Evolutionary conservation across 768 basidiomycete genomes (phyloP).

Genomic region (Serendipita sp.): DNA sequence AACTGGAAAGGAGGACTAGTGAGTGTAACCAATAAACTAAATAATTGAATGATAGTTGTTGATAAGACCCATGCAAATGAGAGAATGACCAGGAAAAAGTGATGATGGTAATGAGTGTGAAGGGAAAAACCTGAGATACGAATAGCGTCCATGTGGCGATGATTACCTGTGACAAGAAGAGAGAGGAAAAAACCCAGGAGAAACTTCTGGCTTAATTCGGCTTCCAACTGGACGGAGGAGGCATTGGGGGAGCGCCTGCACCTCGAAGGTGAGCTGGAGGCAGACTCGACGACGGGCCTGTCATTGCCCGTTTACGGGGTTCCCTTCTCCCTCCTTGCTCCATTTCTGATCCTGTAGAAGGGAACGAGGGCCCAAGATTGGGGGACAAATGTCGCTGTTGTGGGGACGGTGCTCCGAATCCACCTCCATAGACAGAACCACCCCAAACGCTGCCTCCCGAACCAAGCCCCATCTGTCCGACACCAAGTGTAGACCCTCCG

Average conservation of each 20-base stretch:
- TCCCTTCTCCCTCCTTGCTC: constrained; percentile 9
- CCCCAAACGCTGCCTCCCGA: constrained; percentile 43
- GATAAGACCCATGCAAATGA: background rate
- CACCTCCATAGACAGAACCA: constrained; percentile 46
- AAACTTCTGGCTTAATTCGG: background rate
- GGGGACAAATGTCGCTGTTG: background rate
- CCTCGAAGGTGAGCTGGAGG: constrained; percentile 6
- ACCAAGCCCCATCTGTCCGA: constrained; percentile 20
- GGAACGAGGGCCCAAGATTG: constrained; percentile 7
- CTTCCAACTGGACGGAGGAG: constrained; percentile 12
- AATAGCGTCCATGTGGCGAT: background rate
- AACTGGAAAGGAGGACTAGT: background rate
- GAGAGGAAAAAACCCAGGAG: background rate
- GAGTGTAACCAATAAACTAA: too few relatives aligned
- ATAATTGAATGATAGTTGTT: too few relatives aligned
- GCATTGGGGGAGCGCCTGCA: background rate
- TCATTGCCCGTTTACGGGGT: constrained; percentile 21
- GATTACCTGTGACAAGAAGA: background rate
- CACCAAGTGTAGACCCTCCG: constrained; percentile 16
- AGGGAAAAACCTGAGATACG: background rate
- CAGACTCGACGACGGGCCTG: constrained; percentile 16
- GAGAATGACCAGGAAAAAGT: background rate
- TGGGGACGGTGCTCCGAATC: constrained; percentile 28
- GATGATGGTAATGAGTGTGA: background rate
- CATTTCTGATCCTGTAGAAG: constrained; percentile 11